These are phyloP conservation scores for Aquilaria sinensis DNA, from an alignment of 345 rosid species.

Conservation along the genomic window DNA sequence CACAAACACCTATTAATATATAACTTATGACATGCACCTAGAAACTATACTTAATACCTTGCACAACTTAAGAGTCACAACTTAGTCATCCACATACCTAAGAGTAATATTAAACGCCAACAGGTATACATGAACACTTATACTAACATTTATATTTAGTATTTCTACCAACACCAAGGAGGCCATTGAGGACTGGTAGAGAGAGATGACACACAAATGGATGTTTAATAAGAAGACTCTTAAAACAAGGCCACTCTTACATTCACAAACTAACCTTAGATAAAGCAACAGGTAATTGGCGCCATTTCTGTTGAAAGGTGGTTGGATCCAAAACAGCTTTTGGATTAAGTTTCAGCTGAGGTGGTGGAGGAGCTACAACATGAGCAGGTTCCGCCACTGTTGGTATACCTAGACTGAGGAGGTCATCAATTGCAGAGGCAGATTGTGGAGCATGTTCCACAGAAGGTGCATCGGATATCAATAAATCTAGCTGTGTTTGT, in stretches of 20 bases:
- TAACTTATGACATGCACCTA: no score
- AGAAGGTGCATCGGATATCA: slow-evolving; percentile 33
- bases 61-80: no score
- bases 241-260: not conserved
- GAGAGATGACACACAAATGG: not conserved
- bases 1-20: no score
- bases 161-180: no score
- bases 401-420: slow-evolving; percentile 67
- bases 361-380: slow-evolving; percentile 28
- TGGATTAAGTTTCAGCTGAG: slow-evolving; percentile 70
- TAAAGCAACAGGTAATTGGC: slow-evolving; percentile 62
- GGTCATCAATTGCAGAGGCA: slow-evolving; percentile 67
- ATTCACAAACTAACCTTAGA: slow-evolving; percentile 47
- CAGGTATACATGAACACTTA: no score
- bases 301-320: slow-evolving; percentile 92
- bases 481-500: slow-evolving; percentile 44
- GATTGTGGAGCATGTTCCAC: slow-evolving; percentile 31
- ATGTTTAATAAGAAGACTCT: not conserved
- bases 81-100: no score
- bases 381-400: slow-evolving; percentile 37
- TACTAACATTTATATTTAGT: no score
- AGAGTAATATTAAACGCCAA: no score
- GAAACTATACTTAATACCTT: no score
- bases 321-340: slow-evolving; percentile 75
- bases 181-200: not conserved